These are phyloP conservation scores for Kwoniella newhampshirensis DNA, from an alignment of 768 basidiomycete species.

Conservation along the genomic window DNA sequence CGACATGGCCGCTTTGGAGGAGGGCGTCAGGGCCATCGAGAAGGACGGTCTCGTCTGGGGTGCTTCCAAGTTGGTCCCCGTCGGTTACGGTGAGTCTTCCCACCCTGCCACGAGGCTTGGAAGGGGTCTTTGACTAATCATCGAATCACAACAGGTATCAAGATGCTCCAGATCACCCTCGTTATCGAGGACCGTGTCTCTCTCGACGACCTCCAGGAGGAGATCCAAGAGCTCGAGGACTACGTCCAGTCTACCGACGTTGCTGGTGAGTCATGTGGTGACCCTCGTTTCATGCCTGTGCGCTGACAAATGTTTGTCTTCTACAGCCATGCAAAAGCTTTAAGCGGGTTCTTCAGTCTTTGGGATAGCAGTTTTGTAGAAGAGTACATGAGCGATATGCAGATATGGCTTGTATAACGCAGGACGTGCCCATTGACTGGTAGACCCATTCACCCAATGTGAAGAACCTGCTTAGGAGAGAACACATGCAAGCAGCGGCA, in stretches of 20 bases:
- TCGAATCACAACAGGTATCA: slow-evolving; percentile 69
- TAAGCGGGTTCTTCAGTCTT: slow-evolving; percentile 27
- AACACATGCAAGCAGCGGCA: too few species aligned
- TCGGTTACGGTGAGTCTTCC: slow-evolving; percentile 66
- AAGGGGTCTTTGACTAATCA: too few species aligned
- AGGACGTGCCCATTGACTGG: too few species aligned
- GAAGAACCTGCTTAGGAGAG: too few species aligned
- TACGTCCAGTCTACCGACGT: slow-evolving; percentile 82
- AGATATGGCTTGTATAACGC: too few species aligned
- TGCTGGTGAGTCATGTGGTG: slow-evolving; percentile 57
- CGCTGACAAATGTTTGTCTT: slow-evolving; percentile 11
- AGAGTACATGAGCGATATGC: background rate
- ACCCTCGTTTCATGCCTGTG: background rate
- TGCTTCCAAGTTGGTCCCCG: slow-evolving; percentile 82
- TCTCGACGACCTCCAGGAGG: slow-evolving; percentile 87
- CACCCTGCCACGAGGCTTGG: too few species aligned
- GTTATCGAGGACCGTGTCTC: slow-evolving; percentile 89
- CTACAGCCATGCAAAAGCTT: slow-evolving; percentile 48
- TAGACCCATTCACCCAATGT: too few species aligned
- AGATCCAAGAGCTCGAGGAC: slow-evolving; percentile 64
- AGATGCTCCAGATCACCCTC: slow-evolving; percentile 76
- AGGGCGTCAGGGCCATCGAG: slow-evolving; percentile 77
- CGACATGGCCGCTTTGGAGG: slow-evolving; percentile 85
- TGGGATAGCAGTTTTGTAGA: background rate
- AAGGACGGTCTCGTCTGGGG: slow-evolving; percentile 95